These are phyloP conservation scores for Corchorus capsularis DNA, from an alignment of 345 rosid species.

Conservation along the genomic window DNA sequence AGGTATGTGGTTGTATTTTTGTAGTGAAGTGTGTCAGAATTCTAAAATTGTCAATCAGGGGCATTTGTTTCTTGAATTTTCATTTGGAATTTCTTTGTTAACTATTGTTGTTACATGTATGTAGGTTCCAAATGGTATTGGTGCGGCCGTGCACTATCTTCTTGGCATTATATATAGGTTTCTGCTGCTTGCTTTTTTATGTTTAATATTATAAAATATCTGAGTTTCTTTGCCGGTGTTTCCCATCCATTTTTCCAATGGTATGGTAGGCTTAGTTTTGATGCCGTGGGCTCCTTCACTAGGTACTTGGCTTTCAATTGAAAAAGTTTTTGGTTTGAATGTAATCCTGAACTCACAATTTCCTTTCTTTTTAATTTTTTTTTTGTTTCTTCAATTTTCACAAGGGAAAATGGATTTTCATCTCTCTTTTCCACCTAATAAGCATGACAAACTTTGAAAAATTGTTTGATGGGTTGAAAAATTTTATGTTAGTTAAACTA, in stretches of 20 bases:
- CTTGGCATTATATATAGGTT: constrained; percentile 94
- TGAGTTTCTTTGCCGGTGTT: neutral
- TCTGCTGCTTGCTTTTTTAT: constrained; percentile 19
- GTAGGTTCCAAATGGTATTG: constrained; percentile 85
- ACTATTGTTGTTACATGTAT: constrained; percentile 20
- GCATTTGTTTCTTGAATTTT: neutral
- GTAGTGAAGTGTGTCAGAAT: neutral
- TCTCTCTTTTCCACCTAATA: constrained; percentile 1
- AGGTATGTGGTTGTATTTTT: constrained; percentile 46
- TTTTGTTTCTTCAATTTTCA: neutral
- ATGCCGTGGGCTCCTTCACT: neutral
- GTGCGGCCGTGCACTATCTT: constrained; percentile 93
- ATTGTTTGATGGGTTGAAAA: neutral
- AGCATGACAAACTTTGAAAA: neutral
- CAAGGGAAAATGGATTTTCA: neutral
- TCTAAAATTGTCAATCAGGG: neutral
- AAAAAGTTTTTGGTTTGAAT: neutral
- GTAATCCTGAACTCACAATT: neutral
- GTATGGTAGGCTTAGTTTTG: neutral
- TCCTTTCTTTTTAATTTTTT: neutral
- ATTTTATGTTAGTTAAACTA: neutral
- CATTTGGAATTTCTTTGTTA: constrained; percentile 2
- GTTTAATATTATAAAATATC: constrained; percentile 9
- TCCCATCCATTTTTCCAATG: neutral
- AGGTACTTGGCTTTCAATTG: neutral